Evolutionary conservation across 306 rosid species (phyloP), one percentile per base, ranked within the genome.

Genomic region (Alnus rubra): DNA sequence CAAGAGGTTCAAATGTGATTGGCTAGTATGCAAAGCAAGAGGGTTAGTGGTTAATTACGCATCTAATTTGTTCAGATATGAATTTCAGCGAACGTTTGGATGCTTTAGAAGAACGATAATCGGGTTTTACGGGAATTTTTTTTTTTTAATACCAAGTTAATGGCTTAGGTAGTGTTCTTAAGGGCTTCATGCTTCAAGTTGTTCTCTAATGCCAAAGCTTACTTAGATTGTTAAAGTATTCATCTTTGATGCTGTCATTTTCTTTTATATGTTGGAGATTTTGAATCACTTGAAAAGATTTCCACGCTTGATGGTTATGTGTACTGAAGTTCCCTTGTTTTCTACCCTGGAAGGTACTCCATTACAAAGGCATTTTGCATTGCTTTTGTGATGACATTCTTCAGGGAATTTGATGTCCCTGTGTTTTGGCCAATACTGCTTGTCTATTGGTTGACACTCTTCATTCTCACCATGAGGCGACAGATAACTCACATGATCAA

Each of bases 381-480:
- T 88, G 97, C 97, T 12, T 94, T 94, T 77, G 78, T 83, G 85
- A 87, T 92, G 97, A 95, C 98, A 64, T 95, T 90, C 84, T 82
- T 84, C 76, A 82, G 87, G 31, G 90, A 83, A 37, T 89, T 89
- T 81, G 92, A 89, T 70, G 92, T 89, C 56, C 98, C 98, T 3
- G 98, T 95, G 62, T 95, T 95, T 76, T 95, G 98, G 98, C 98
- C 98, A 18, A 91, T 95, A 78, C 98, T 95, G 56, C 93, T 95
- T 68, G 90, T 95, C 88, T 95, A 95, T 81, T 95, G 98, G 98
- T 80, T 95, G 65, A 88, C 89, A 54, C 86, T 95, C 14, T 91
- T 92, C 83, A 77, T 87, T 5, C 91, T 91, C 71, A 95, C 98
- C 16, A 92, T 95, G 98, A 88, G 98, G 90, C 91, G 90, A 78